Evolutionary conservation across 2,329 filamentous ascomycete species (phyloP).

Genomic region (Purpureocillium lavendulum): DNA sequence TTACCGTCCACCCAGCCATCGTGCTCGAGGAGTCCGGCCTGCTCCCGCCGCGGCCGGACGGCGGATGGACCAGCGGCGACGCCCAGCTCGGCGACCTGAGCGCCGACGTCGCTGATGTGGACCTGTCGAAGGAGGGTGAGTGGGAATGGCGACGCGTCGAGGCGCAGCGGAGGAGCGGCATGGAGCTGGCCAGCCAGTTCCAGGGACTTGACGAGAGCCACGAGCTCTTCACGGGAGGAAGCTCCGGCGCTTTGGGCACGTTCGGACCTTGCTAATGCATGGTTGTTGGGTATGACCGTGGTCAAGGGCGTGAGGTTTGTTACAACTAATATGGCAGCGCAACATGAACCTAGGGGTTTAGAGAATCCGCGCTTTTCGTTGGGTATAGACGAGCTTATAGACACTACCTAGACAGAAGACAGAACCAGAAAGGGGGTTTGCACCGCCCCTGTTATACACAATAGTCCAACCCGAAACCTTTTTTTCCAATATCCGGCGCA

Average conservation of each 20-base stretch:
- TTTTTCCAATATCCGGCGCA: too few species aligned
- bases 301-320: not conserved
- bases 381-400: too few species aligned
- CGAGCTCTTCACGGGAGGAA: constrained; percentile 43
- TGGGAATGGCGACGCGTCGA: constrained; percentile 55
- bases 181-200: constrained; percentile 47
- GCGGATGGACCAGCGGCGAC: constrained; percentile 48
- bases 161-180: constrained; percentile 43
- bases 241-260: constrained; percentile 39
- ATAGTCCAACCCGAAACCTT: too few species aligned
- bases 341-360: too few species aligned
- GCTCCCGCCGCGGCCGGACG: constrained; percentile 60
- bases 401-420: too few species aligned
- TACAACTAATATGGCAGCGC: too few species aligned
- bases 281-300: too few species aligned
- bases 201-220: constrained; percentile 46
- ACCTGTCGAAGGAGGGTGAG: constrained; percentile 24
- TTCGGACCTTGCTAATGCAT: constrained; percentile 35
- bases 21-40: constrained; percentile 64
- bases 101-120: constrained; percentile 26
- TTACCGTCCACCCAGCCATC: constrained; percentile 77
- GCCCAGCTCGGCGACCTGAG: constrained; percentile 30
- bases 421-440: too few species aligned
- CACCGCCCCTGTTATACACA: too few species aligned
- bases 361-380: too few species aligned